phyloP scores from a whole-genome alignment of 1,284 basidiomycete species.

The Inonotus hispidus region DNA sequence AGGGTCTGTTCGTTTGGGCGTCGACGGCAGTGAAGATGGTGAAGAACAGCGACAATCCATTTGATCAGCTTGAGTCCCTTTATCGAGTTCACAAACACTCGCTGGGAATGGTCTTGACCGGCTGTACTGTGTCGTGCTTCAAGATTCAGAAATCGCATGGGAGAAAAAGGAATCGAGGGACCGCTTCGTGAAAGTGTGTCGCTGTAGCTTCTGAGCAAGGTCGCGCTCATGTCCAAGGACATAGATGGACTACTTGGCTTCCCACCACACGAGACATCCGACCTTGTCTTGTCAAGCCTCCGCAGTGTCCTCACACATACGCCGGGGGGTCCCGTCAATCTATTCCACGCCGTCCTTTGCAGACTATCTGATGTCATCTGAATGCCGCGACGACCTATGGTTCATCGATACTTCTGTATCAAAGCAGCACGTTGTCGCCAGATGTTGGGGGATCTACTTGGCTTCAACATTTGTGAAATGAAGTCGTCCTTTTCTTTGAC shows the following conservation, averaged over 20 bases:
- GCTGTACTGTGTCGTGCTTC: slow-evolving; percentile 1
- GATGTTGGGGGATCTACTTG: slow-evolving; percentile 3
- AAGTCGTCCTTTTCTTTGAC: not conserved
- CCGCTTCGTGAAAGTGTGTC: not conserved
- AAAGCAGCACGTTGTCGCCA: not conserved
- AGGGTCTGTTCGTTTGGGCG: slow-evolving; percentile 9
- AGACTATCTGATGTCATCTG: not conserved
- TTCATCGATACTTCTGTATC: not conserved
- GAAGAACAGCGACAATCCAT: not conserved
- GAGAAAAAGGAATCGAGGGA: not conserved
- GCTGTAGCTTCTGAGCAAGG: slow-evolving; percentile 2
- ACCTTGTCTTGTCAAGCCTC: not conserved
- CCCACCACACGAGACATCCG: not conserved
- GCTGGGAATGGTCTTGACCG: not conserved
- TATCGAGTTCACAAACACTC: not conserved
- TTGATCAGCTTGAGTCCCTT: not conserved
- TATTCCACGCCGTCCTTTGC: slow-evolving; percentile 8
- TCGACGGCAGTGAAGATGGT: slow-evolving; percentile 3
- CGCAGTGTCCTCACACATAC: not conserved
- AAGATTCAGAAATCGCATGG: not conserved
- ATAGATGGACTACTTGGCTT: slow-evolving; percentile 6
- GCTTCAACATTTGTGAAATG: slow-evolving; percentile 10
- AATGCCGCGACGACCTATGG: not conserved
- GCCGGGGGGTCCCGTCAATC: not conserved
- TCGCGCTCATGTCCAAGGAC: not conserved